Evolutionary conservation across 129 eudicot species (phyloP), one percentile per base, ranked within the genome.

Genomic region (Artemisia annua): DNA sequence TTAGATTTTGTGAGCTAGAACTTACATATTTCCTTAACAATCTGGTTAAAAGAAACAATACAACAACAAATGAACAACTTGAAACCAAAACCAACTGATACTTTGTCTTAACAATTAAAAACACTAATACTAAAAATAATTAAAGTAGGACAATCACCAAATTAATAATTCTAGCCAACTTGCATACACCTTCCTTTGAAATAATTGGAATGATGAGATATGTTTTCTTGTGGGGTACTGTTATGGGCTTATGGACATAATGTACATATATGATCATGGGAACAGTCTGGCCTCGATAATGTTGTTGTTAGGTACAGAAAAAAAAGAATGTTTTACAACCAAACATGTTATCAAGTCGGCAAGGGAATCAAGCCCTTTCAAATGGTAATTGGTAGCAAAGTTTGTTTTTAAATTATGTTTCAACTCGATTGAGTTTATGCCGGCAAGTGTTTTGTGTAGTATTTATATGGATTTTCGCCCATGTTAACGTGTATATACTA

Each of bases 181-280:
- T 49, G 73, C 73, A 69, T 69, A 52, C 26, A 39, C 46, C 22
- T 7, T 28, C 48, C 15, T 16, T 52, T 51, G 14, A 18, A 50
- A 51, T 69, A 57, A 71, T 71, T 71, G n/a, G 3, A 19, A 4
- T 57, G 56, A 24, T 44, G 69, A 60, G 61, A 72, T 24, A 59
- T 60, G 69, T 22, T 50, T 72, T 59, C n/a, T 72, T 46, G 59
- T 46, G 30, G 59, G 69, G 68, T 59, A 72, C 46, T 39, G 46
- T 7, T 39, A 39, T 39, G 46, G 22, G 7, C 22, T 44, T 46
- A 46, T 59, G 68, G 67, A 57, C 68, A 59, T 20, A 16, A 54
- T 70, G 63, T 32, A 55, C n/a, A 54, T 17, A 16, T 26, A 69
- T 69, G 61, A 50, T 69, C 2, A 39, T 39, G 52, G 74, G 17